phyloP scores from a whole-genome alignment of 495 filamentous ascomycete species.

The Recurvomyces mirabilis region DNA sequence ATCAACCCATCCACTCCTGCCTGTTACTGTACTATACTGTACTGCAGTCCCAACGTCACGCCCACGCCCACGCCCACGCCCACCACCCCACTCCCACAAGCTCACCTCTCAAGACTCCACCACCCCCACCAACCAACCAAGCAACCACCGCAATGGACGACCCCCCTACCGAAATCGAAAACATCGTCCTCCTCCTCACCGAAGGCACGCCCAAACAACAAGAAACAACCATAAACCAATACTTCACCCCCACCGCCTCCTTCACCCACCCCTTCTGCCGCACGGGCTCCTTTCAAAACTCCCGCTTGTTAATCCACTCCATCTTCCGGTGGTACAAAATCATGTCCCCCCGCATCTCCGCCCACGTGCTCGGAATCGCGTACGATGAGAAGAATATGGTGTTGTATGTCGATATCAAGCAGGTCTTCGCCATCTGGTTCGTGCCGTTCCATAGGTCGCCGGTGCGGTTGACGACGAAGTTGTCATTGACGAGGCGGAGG shows the following conservation, averaged over 20 bases:
- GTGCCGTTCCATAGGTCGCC: conserved; percentile 59
- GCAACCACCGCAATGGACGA: no score
- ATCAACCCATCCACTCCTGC: no score
- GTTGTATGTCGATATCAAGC: conserved; percentile 59
- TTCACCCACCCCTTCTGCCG: conserved; percentile 77
- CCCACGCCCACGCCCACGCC: not conserved
- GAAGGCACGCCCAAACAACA: conserved; percentile 55
- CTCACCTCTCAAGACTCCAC: no score
- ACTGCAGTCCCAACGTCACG: not conserved
- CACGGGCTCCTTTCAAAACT: conserved; percentile 48
- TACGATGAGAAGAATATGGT: conserved; percentile 52
- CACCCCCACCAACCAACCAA: no score
- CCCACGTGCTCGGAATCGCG: conserved; percentile 59
- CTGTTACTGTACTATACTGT: no score
- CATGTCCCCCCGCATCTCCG: conserved; percentile 58
- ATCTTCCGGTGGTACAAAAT: conserved; percentile 86
- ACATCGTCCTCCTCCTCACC: conserved; percentile 54
- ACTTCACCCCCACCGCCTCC: conserved; percentile 56
- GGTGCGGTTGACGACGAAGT: conserved; percentile 61
- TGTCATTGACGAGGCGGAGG: conserved; percentile 47
- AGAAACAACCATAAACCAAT: conserved; percentile 48
- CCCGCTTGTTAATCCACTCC: conserved; percentile 49
- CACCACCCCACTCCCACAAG: not conserved
- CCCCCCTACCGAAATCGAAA: conserved; percentile 43
- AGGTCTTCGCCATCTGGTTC: conserved; percentile 67